Evolutionary conservation across 2,329 filamentous ascomycete genomes (phyloP).

Genomic region (Trichoderma brevicompactum): DNA sequence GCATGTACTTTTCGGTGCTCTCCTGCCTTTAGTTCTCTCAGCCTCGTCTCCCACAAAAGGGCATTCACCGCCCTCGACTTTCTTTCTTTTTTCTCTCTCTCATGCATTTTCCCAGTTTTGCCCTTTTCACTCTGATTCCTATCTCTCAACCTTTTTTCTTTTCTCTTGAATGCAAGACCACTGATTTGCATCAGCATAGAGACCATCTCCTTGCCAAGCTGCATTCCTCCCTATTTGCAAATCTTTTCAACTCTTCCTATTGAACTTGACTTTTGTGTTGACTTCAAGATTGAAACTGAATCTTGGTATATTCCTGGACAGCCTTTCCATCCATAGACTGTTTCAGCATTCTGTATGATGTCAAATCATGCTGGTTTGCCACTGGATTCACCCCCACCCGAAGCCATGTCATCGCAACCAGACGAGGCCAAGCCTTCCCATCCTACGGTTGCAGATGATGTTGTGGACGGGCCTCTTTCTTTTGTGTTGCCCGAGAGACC

Average conservation of each 20-base stretch:
- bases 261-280: not conserved
- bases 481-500: not conserved
- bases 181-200: too few species aligned
- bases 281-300: not conserved
- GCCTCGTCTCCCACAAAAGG: not conserved
- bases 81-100: not conserved
- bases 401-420: not conserved
- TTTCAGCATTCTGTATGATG: not conserved
- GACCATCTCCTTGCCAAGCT: not conserved
- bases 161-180: not conserved
- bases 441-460: not conserved
- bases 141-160: too few species aligned
- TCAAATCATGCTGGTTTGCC: not conserved
- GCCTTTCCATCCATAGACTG: not conserved
- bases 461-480: too few species aligned
- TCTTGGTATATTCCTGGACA: too few species aligned
- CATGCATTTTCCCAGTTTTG: not conserved
- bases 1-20: not conserved
- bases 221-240: too few species aligned
- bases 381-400: not conserved
- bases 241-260: not conserved
- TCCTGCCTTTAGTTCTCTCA: not conserved
- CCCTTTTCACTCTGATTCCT: not conserved
- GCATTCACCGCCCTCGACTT: conserved; percentile 12
- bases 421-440: not conserved